A percentile compares a stretch with the other conserved stretches of the same genome.
Conservation (phyloP, 306 rosid species). For the Senna tora region DNA sequence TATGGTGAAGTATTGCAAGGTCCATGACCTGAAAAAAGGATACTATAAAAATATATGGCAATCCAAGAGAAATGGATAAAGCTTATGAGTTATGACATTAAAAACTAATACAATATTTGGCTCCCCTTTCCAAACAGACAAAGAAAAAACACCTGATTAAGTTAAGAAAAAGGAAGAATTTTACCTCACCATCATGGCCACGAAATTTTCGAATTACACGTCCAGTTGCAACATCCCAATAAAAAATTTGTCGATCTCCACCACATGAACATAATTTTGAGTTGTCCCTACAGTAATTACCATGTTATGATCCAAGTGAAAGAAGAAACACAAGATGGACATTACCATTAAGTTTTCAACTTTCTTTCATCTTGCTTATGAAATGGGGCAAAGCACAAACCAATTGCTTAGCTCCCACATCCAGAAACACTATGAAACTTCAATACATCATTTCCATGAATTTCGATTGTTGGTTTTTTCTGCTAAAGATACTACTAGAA, state of each 20-base stretch:
- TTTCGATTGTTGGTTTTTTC: neutral
- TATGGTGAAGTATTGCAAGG: conserved; percentile 9
- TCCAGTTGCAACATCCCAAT: conserved; percentile 88
- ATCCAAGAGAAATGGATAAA: neutral
- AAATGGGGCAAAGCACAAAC: neutral
- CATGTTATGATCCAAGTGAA: too few relatives aligned
- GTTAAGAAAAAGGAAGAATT: neutral
- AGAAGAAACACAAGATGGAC: too few relatives aligned
- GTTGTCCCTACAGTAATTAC: conserved; percentile 60
- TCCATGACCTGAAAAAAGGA: neutral
- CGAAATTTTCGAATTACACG: conserved; percentile 87
- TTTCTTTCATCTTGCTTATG: neutral
- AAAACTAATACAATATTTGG: too few relatives aligned
- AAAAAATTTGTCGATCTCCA: conserved; percentile 84
- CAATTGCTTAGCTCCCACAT: neutral
- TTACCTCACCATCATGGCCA: conserved; percentile 85
- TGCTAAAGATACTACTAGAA: neutral
- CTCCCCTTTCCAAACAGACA: too few relatives aligned
- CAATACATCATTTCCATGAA: neutral
- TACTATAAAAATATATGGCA: conserved; percentile 1
- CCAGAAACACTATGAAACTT: conserved; percentile 1
- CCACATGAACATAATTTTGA: conserved; percentile 85
- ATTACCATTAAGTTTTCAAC: neutral
- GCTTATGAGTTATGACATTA: neutral
- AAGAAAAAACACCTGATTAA: neutral